Percentiles rank a stretch among this genome's conserved stretches.
These are phyloP conservation scores for Gracilariopsis chorda DNA, from an alignment of 23 red algal genomes.

Conservation along the genomic window DNA sequence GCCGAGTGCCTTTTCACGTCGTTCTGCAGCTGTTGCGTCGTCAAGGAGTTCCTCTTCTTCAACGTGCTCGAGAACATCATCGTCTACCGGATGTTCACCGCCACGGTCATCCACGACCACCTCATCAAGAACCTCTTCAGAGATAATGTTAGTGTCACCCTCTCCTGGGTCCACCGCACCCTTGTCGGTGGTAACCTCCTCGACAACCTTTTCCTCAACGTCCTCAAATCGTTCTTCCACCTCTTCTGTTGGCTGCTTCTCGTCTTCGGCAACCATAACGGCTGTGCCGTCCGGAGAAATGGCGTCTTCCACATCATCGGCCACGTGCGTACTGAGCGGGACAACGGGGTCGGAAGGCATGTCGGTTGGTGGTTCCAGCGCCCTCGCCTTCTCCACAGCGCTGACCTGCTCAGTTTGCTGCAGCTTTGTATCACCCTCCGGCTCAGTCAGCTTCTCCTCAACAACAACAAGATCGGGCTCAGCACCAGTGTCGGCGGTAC, in stretches of 20 bases:
- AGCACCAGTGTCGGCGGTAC: not conserved
- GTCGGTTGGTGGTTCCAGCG: not conserved
- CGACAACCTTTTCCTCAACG: not conserved
- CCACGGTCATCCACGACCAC: constrained; percentile 12
- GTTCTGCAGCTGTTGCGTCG: constrained; percentile 1
- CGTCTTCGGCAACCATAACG: not conserved
- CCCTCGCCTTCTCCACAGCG: not conserved
- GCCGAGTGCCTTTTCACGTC: constrained; percentile 24
- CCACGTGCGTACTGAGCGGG: too few species aligned
- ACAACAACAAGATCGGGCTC: not conserved
- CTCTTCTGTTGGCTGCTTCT: not conserved
- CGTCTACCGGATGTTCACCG: not conserved
- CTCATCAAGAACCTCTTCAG: constrained; percentile 47
- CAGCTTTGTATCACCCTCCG: not conserved
- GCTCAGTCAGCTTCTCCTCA: not conserved
- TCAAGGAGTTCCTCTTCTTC: constrained; percentile 46
- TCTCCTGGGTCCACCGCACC: not conserved
- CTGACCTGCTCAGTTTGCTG: not conserved
- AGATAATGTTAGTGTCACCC: constrained; percentile 7
- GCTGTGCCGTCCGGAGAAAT: not conserved
- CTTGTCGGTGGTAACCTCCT: constrained; percentile 13
- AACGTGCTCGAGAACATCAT: constrained; percentile 43
- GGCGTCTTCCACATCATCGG: not conserved
- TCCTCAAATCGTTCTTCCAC: not conserved
- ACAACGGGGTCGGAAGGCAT: not conserved